A percentile compares a stretch with the other conserved stretches of the same genome.
phyloP scores from a whole-genome alignment of 2,329 filamentous ascomycete species.

The Fusarium agapanthi region DNA sequence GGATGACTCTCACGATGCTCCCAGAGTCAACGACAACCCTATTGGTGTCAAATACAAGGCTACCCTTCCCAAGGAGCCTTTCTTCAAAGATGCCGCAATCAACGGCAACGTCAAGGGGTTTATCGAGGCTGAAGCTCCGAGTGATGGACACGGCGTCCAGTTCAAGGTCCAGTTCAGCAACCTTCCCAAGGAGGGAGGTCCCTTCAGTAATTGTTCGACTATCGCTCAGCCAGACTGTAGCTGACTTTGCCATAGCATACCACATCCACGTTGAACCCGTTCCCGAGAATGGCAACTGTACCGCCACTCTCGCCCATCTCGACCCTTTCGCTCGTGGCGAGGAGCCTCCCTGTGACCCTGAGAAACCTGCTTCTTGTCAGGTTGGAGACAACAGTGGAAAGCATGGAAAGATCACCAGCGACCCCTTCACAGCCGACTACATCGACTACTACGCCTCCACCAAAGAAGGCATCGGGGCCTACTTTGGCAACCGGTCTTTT shows the following conservation, averaged over 20 bases:
- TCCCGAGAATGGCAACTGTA: slow-evolving; percentile 75
- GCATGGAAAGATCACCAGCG: slow-evolving; percentile 66
- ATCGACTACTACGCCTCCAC: slow-evolving; percentile 67
- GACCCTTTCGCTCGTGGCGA: slow-evolving; percentile 76
- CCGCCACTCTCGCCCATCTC: slow-evolving; percentile 70
- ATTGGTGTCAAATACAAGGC: slow-evolving; percentile 62
- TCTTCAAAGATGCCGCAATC: slow-evolving; percentile 58
- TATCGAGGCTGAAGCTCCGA: slow-evolving; percentile 56
- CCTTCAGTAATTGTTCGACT: slow-evolving; percentile 62
- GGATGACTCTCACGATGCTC: slow-evolving; percentile 52
- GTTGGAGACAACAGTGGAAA: slow-evolving; percentile 82
- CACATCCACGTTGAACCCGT: slow-evolving; percentile 76
- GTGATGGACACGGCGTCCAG: slow-evolving; percentile 63
- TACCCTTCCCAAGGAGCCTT: slow-evolving; percentile 60
- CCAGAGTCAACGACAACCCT: slow-evolving; percentile 64
- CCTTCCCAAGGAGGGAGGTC: slow-evolving; percentile 64
- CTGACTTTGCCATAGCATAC: slow-evolving; percentile 61
- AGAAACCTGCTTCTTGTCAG: slow-evolving; percentile 71
- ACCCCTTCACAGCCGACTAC: slow-evolving; percentile 61
- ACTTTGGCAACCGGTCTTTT: slow-evolving; percentile 72
- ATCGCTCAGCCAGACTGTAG: background rate
- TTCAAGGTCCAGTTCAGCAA: slow-evolving; percentile 66
- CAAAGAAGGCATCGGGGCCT: slow-evolving; percentile 58
- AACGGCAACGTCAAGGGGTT: slow-evolving; percentile 64
- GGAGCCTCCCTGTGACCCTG: slow-evolving; percentile 65